phyloP scores from a whole-genome alignment of 179 eudicot genomes.

The Pouteria campechiana region DNA sequence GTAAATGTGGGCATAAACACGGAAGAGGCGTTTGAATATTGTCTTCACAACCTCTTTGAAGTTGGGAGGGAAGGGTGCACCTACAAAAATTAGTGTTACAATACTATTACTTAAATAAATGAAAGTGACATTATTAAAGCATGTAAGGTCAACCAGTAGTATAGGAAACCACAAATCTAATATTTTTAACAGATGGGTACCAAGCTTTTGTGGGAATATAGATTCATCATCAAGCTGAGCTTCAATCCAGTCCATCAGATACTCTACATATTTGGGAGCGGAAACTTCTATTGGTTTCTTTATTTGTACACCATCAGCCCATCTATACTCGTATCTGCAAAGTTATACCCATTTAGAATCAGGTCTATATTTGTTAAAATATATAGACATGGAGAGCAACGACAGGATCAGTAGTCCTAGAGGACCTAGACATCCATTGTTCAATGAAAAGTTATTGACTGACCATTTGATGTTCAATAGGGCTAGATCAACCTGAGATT shows the following conservation, averaged over 20 bases:
- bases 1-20: conserved; percentile 97
- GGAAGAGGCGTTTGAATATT: conserved; percentile 85
- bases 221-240: conserved; percentile 92
- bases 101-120: neutral
- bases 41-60: conserved; percentile 94
- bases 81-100: conserved; percentile 18
- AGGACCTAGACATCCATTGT: too few species aligned
- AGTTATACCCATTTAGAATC: neutral
- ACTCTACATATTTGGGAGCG: conserved; percentile 96
- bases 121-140: too few species aligned
- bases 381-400: too few species aligned
- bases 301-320: conserved; percentile 98
- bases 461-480: too few species aligned
- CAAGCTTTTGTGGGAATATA: conserved; percentile 87
- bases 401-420: too few species aligned
- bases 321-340: conserved; percentile 82
- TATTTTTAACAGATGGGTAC: conserved; percentile 23
- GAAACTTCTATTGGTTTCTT: conserved; percentile 98
- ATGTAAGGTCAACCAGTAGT: too few species aligned
- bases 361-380: neutral
- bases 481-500: too few species aligned
- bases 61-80: conserved; percentile 88
- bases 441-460: too few species aligned
- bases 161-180: too few species aligned
- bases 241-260: conserved; percentile 97